Evolutionary conservation across 768 basidiomycete genomes (phyloP).

Genomic region (Infundibulicybe gibba): DNA sequence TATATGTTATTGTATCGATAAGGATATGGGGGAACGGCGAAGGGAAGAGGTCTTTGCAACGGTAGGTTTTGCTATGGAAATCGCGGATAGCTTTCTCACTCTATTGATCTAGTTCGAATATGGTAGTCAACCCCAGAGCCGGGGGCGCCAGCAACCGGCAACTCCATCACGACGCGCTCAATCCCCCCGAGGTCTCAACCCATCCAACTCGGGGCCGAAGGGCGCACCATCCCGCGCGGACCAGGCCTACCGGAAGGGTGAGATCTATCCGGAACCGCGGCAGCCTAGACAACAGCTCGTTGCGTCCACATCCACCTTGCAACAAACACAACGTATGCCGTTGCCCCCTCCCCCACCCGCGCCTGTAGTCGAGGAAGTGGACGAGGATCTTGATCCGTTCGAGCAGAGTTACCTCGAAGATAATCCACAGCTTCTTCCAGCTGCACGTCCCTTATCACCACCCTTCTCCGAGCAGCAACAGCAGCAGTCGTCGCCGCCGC

Average conservation of each 20-base stretch:
- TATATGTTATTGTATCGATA: slow-evolving; percentile 48
- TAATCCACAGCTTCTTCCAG: slow-evolving; percentile 8
- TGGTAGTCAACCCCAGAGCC: slow-evolving; percentile 13
- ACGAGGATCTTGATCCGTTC: slow-evolving; percentile 39
- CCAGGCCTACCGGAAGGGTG: slow-evolving; percentile 8
- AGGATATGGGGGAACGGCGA: slow-evolving; percentile 34
- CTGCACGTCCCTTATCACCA: slow-evolving; percentile 1
- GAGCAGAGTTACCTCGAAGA: slow-evolving; percentile 30
- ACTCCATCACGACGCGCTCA: slow-evolving; percentile 4
- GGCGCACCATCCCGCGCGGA: slow-evolving; percentile 1
- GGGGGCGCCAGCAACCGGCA: slow-evolving; percentile 7
- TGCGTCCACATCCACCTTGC: slow-evolving; percentile 16
- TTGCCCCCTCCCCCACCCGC: slow-evolving; percentile 11
- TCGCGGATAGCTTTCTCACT: neutral
- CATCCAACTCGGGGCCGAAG: neutral
- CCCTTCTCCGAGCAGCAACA: slow-evolving; percentile 8
- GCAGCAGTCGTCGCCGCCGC: no score
- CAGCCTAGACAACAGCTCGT: slow-evolving; percentile 13
- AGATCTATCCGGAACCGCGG: slow-evolving; percentile 10
- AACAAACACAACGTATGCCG: slow-evolving; percentile 22
- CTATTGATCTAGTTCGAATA: slow-evolving; percentile 29
- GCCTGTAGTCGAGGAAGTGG: slow-evolving; percentile 17
- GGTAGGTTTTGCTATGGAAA: slow-evolving; percentile 19
- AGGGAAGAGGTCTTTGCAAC: slow-evolving; percentile 39
- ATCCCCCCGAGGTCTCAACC: slow-evolving; percentile 4